Evolutionary conservation across 2,329 filamentous ascomycete species (phyloP).

Genomic region (Sporothrix pseudoabietina): DNA sequence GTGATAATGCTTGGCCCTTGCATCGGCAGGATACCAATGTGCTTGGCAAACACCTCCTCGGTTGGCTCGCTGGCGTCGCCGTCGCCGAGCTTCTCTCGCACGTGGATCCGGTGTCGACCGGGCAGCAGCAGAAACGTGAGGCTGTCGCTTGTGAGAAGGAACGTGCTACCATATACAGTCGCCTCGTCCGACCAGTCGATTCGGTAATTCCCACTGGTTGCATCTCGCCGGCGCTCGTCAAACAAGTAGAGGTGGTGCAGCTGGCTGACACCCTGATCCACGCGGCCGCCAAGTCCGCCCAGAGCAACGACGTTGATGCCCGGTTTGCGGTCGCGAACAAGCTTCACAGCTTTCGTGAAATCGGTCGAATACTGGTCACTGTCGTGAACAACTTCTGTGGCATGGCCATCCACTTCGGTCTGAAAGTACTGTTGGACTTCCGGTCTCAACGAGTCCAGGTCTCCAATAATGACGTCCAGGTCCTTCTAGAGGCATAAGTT

Average conservation of each 20-base stretch:
- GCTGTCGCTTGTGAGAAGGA: slow-evolving; percentile 77
- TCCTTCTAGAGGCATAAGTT: slow-evolving; percentile 36
- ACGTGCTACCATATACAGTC: slow-evolving; percentile 53
- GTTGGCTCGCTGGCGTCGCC: slow-evolving; percentile 23
- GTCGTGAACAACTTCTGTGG: slow-evolving; percentile 66
- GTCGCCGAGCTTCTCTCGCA: slow-evolving; percentile 50
- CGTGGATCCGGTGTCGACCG: slow-evolving; percentile 68
- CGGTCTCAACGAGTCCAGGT: slow-evolving; percentile 79
- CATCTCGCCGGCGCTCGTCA: slow-evolving; percentile 43
- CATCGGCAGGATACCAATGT: slow-evolving; percentile 85
- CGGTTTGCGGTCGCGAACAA: slow-evolving; percentile 48
- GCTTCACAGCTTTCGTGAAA: slow-evolving; percentile 78
- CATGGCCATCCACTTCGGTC: slow-evolving; percentile 45
- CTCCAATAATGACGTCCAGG: slow-evolving; percentile 78
- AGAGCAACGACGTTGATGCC: slow-evolving; percentile 71
- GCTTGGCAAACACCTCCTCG: slow-evolving; percentile 66
- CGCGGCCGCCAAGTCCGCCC: slow-evolving; percentile 83
- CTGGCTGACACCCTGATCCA: slow-evolving; percentile 89
- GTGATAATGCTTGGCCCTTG: slow-evolving; percentile 77
- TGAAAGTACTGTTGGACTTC: slow-evolving; percentile 67
- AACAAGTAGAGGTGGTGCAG: slow-evolving; percentile 79
- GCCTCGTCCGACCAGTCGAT: slow-evolving; percentile 45
- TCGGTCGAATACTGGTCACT: slow-evolving; percentile 87
- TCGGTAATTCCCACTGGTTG: slow-evolving; percentile 4
- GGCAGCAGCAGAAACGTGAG: slow-evolving; percentile 78